A percentile compares a stretch with the other conserved stretches of the same genome.
Evolutionary conservation across 352 stramenopile species (phyloP).

Genomic region (Sclerospora graminicola): DNA sequence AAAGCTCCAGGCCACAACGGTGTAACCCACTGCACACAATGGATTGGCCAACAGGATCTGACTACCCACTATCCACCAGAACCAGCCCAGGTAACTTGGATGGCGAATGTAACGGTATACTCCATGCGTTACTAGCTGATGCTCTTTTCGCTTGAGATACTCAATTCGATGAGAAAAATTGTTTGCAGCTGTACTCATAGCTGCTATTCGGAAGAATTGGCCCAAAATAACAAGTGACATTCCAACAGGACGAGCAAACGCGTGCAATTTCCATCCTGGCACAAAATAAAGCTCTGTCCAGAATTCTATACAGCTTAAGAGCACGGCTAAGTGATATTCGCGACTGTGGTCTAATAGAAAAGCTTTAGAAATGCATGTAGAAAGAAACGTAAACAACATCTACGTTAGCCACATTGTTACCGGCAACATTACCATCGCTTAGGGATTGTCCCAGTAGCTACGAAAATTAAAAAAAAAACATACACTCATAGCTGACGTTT

Average conservation of each 20-base stretch:
- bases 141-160: constrained; percentile 87
- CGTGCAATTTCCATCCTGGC: constrained; percentile 58
- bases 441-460: too few species aligned
- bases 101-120: constrained; percentile 91
- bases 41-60: constrained; percentile 91
- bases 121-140: constrained; percentile 89
- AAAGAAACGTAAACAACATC: constrained; percentile 1
- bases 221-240: constrained; percentile 69
- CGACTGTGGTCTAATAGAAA: constrained; percentile 88
- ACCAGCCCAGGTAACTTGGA: constrained; percentile 95
- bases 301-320: constrained; percentile 86
- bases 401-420: neutral
- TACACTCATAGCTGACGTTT: constrained; percentile 79
- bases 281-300: constrained; percentile 82
- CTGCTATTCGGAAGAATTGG: constrained; percentile 83
- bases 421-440: too few species aligned
- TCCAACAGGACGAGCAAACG: constrained; percentile 42
- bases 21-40: constrained; percentile 80
- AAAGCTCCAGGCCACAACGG: constrained; percentile 88
- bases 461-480: constrained; percentile 7
- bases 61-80: constrained; percentile 92
- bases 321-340: constrained; percentile 81
- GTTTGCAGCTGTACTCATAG: constrained; percentile 89
- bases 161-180: constrained; percentile 97
- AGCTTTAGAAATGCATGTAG: constrained; percentile 23